These are phyloP conservation scores for Platanthera guangdongensis DNA, from an alignment of 106 monocot genomes.

Conservation along the genomic window DNA sequence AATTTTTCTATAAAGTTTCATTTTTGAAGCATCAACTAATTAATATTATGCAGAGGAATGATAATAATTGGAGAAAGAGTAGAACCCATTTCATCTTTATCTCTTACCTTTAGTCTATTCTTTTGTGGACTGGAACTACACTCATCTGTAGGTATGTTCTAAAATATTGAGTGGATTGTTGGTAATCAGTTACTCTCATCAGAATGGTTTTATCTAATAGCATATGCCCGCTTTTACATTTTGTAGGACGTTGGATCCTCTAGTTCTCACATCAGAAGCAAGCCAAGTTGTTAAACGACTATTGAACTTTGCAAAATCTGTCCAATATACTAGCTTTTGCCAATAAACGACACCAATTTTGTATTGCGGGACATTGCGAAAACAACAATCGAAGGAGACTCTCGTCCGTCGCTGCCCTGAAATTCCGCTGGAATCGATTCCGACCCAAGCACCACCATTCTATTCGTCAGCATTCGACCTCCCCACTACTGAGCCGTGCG, in stretches of 20 bases:
- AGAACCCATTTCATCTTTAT: slow-evolving; percentile 59
- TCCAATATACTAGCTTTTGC: slow-evolving; percentile 80
- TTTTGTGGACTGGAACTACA: slow-evolving; percentile 76
- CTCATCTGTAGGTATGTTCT: slow-evolving; percentile 61
- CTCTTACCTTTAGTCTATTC: slow-evolving; percentile 74
- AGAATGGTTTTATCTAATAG: background rate
- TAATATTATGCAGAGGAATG: slow-evolving; percentile 28
- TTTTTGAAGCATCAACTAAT: background rate
- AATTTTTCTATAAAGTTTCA: background rate
- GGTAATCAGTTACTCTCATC: background rate
- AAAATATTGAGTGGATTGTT: background rate
- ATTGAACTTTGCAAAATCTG: slow-evolving; percentile 77
- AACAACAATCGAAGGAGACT: too few species aligned
- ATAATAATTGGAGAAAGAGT: slow-evolving; percentile 86
- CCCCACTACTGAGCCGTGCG: too few species aligned
- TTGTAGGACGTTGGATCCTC: slow-evolving; percentile 60
- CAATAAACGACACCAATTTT: too few species aligned
- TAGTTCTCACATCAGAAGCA: slow-evolving; percentile 58
- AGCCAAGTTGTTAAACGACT: slow-evolving; percentile 91
- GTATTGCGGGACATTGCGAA: too few species aligned
- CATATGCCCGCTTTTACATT: slow-evolving; percentile 6
- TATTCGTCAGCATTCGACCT: too few species aligned
- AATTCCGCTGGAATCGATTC: too few species aligned
- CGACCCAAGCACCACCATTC: too few species aligned
- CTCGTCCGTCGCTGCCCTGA: too few species aligned